These are phyloP conservation scores for Globisporangium nagaii DNA, from an alignment of 352 stramenopile genomes.

Conservation along the genomic window DNA sequence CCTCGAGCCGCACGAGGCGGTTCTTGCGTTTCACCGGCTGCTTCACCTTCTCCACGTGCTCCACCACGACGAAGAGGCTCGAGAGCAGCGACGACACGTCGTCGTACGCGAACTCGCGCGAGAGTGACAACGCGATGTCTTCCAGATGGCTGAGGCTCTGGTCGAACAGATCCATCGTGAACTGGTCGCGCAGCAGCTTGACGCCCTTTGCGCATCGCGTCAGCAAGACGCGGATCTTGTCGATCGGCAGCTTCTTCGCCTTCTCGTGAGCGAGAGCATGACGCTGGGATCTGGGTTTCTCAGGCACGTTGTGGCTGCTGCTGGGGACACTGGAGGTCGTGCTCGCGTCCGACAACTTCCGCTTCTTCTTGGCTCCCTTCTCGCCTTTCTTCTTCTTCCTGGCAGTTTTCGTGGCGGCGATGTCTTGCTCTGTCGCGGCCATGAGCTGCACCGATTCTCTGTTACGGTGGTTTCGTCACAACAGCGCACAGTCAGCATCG, in stretches of 20 bases:
- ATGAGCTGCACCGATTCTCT: conserved; percentile 7
- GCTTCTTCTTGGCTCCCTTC: conserved; percentile 18
- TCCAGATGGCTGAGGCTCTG: conserved; percentile 38
- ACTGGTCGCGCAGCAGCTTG: conserved; percentile 29
- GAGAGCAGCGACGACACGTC: conserved; percentile 26
- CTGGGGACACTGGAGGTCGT: neutral
- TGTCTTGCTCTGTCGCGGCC: conserved; percentile 6
- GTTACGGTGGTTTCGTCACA: neutral
- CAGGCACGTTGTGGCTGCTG: neutral
- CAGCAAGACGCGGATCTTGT: conserved; percentile 6
- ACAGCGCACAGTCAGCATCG: neutral
- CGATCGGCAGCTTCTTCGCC: neutral
- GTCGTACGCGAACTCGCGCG: conserved; percentile 22
- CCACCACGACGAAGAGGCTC: conserved; percentile 35
- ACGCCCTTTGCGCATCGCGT: conserved; percentile 24
- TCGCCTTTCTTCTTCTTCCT: conserved; percentile 14
- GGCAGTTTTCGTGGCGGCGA: conserved; percentile 17
- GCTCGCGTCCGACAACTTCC: conserved; percentile 9
- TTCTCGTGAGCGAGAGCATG: neutral
- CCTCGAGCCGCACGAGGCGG: conserved; percentile 45
- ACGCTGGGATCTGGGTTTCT: neutral
- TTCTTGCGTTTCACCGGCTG: conserved; percentile 29
- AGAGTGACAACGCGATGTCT: conserved; percentile 40
- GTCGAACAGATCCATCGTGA: conserved; percentile 33
- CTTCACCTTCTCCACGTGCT: conserved; percentile 36